Evolutionary conservation across 2,329 filamentous ascomycete species (phyloP).

Genomic region (Penicillium rolfsii): DNA sequence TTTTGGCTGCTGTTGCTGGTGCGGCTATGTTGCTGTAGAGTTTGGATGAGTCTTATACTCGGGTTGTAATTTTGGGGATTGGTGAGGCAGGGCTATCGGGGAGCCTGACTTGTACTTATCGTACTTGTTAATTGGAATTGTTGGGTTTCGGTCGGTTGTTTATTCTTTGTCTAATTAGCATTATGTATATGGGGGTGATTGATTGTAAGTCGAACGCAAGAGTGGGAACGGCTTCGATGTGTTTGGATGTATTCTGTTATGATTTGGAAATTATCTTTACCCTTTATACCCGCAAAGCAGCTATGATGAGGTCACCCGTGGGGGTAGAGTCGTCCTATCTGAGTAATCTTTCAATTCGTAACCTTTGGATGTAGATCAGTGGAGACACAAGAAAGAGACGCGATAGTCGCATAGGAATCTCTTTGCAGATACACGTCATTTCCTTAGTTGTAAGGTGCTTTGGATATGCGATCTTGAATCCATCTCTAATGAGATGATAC

Average conservation of each 20-base stretch:
- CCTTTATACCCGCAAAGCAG: not conserved
- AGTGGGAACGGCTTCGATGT: not conserved
- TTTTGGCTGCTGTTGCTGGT: constrained; percentile 42
- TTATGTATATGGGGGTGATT: not conserved
- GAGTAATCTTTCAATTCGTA: no score
- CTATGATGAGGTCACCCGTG: not conserved
- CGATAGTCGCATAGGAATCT: no score
- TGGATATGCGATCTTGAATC: no score
- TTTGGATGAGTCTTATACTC: no score
- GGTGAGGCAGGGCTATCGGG: not conserved
- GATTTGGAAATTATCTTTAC: not conserved
- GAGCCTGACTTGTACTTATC: not conserved
- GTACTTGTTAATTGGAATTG: not conserved
- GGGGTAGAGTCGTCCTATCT: no score
- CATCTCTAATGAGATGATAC: no score
- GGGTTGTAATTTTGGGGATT: not conserved
- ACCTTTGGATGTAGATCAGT: no score
- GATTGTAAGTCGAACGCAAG: not conserved
- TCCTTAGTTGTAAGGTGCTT: no score
- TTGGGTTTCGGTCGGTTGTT: not conserved
- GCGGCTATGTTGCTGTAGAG: constrained; percentile 42
- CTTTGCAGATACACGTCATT: no score
- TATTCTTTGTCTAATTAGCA: not conserved
- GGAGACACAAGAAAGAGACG: no score
- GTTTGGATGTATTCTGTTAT: not conserved